Evolutionary conservation across 345 rosid species (phyloP), one percentile per base, ranked within the genome.

Genomic region (Hibiscus tridactylites): DNA sequence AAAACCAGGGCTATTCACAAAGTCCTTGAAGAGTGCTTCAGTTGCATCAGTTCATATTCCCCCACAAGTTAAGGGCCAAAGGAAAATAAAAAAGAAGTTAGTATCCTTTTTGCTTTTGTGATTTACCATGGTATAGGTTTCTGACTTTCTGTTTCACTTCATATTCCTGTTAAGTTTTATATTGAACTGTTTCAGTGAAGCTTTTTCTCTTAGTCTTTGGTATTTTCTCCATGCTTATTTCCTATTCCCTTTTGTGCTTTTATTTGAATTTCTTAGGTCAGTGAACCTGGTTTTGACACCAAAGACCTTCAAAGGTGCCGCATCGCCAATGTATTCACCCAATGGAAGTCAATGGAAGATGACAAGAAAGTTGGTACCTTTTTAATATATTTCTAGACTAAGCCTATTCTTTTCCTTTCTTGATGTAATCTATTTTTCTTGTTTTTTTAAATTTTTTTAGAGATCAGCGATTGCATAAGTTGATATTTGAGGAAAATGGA

Each of bases 401-500:
- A 54, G 70, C 53, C 24, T 17, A 10, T 52, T 64, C 37, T 35
- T 67, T 81, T 61, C 68, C 15, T 31, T 72, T 67, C 76, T 21
- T 73, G 72, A 62, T 70, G 49, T 44, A 9, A 70, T 59, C 17
- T 71, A 33, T 53, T 64, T 66, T 63, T 52, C 46, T 59, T 44
- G 62, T n/a, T 31, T 69, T 13, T 26, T 26, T 57, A 54, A 21
- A 44, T 70, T n/a, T 50, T 50, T 50, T 4, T 77, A 95, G 99
- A 82, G 99, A 95, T 74, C 88, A 89, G 72, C 81, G 93, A 64
- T 73, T 88, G 81, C 99, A 95, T 82, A 95, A 83, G 75, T 77
- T 92, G 80, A 95, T 92, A 60, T 95, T 95, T 76, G 98, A 88
- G 72, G 86, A 79, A 71, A 90, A 81, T 81, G 90, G 94, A 76